Evolutionary conservation across 306 rosid genomes (phyloP), one percentile per base, ranked within the genome.

Genomic region (Carpinus fangiana): DNA sequence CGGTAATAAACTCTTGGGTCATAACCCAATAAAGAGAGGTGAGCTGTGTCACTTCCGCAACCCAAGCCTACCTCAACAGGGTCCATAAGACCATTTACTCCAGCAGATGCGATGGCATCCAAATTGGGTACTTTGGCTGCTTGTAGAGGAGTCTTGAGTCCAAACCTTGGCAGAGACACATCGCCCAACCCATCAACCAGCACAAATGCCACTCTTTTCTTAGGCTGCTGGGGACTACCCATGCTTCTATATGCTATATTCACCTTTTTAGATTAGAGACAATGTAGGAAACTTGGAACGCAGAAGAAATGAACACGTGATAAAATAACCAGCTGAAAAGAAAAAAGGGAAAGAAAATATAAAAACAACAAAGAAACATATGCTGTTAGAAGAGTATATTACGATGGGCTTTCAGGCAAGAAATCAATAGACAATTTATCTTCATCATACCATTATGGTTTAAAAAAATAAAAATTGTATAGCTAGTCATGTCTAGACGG

Each of bases 21-120:
- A 54, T 95, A 93, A 52, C 97, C 98, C 89, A 95, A 52, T 18
- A 95, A 84, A 73, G 99, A 93, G 76, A 95, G 99, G 84, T 95
- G 98, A 82, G 99, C 97, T 46, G 99, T 95, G 85, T 95, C 98
- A 81, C 99, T 95, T 80, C 97, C 99, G 74, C 98, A 95, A 77
- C 89, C 99, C 89, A 93, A 84, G 31, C 99, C 99, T 77, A 91
- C 98, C 86, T 95, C 98, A 50, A 95, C 99, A 60, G 97, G 98
- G 82, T 95, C 99, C 99, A 95, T 93, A 26, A 95, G 80, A 74
- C 98, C 99, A 74, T 90, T 95, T 76, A 93, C 87, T 70, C 97
- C 98, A 72, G 98, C 94, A 3, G 99, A 91, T 28, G 99, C 93
- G 64, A 95, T 85, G 60, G 88, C 91, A 83, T 95, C 99, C 88